These are phyloP conservation scores for Pseudocercospora eumusae DNA, from an alignment of 2,329 filamentous ascomycete genomes.

Conservation along the genomic window DNA sequence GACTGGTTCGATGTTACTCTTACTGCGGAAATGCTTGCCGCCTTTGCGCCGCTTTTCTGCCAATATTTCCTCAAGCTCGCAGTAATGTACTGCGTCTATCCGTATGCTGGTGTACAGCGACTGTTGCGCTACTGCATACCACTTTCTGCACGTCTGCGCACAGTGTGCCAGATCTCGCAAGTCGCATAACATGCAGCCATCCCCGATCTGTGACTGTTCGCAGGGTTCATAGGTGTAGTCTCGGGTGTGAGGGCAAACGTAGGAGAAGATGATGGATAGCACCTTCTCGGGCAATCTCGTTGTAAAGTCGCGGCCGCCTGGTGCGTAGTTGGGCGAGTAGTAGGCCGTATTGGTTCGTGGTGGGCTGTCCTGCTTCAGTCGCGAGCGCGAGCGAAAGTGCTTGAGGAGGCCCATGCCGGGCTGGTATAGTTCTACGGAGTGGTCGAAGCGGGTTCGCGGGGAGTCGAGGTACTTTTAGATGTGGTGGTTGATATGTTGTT, in stretches of 20 bases:
- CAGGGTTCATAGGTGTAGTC: slow-evolving; percentile 80
- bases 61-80: slow-evolving; percentile 78
- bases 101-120: slow-evolving; percentile 79
- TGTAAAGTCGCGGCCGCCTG: slow-evolving; percentile 44
- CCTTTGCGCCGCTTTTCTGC: slow-evolving; percentile 71
- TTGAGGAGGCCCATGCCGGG: slow-evolving; percentile 52
- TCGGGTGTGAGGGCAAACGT: slow-evolving; percentile 77
- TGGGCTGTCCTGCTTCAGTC: slow-evolving; percentile 43
- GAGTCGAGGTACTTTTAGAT: not conserved
- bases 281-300: slow-evolving; percentile 64
- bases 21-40: slow-evolving; percentile 53
- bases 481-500: not conserved
- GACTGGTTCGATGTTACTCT: slow-evolving; percentile 72
- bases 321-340: slow-evolving; percentile 18
- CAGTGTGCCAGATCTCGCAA: slow-evolving; percentile 84
- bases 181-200: slow-evolving; percentile 91
- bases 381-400: slow-evolving; percentile 50
- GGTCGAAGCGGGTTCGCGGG: slow-evolving; percentile 9
- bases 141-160: slow-evolving; percentile 70
- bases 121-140: slow-evolving; percentile 61
- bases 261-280: slow-evolving; percentile 74
- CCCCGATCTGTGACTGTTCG: slow-evolving; percentile 74
- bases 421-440: slow-evolving; percentile 10
- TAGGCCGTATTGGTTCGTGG: slow-evolving; percentile 32
- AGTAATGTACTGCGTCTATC: slow-evolving; percentile 94